These are phyloP conservation scores for Candida dajiaensis DNA, from an alignment of 805 yeast species.

Conservation along the genomic window DNA sequence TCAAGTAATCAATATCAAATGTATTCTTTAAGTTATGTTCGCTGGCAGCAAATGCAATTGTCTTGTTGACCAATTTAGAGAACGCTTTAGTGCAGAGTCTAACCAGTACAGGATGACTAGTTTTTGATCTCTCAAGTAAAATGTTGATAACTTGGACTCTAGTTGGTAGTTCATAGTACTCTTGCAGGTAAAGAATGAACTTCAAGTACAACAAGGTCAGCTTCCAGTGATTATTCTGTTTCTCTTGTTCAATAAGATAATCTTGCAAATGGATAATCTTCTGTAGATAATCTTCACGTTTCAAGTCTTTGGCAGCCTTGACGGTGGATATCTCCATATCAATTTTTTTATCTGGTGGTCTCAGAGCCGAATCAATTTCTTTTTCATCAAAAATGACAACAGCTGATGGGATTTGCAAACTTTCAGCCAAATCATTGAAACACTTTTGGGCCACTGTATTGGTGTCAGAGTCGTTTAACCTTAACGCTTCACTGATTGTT, in stretches of 20 bases:
- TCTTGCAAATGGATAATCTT: conserved; percentile 39
- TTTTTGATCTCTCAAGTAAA: conserved; percentile 41
- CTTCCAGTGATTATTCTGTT: conserved; percentile 49
- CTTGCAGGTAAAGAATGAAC: conserved; percentile 46
- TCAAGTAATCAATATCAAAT: conserved; percentile 30
- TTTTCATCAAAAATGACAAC: conserved; percentile 47
- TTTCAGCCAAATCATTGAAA: conserved; percentile 34
- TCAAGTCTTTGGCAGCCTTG: conserved; percentile 54
- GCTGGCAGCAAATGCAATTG: conserved; percentile 38
- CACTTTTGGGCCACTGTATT: conserved; percentile 48
- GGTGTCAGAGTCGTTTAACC: conserved; percentile 50
- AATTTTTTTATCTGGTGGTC: conserved; percentile 57
- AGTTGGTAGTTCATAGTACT: conserved; percentile 42
- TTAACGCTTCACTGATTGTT: conserved; percentile 48
- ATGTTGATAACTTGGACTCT: conserved; percentile 35
- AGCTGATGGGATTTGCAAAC: conserved; percentile 43
- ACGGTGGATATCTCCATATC: conserved; percentile 56
- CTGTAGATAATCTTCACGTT: conserved; percentile 38
- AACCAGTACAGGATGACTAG: conserved; percentile 66
- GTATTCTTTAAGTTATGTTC: conserved; percentile 42
- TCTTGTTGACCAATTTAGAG: conserved; percentile 43
- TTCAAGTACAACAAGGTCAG: conserved; percentile 41
- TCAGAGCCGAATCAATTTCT: conserved; percentile 34
- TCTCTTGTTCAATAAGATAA: conserved; percentile 23
- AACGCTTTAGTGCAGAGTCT: conserved; percentile 56